phyloP scores from a whole-genome alignment of 768 basidiomycete genomes.

The Gymnopilus junonius region DNA sequence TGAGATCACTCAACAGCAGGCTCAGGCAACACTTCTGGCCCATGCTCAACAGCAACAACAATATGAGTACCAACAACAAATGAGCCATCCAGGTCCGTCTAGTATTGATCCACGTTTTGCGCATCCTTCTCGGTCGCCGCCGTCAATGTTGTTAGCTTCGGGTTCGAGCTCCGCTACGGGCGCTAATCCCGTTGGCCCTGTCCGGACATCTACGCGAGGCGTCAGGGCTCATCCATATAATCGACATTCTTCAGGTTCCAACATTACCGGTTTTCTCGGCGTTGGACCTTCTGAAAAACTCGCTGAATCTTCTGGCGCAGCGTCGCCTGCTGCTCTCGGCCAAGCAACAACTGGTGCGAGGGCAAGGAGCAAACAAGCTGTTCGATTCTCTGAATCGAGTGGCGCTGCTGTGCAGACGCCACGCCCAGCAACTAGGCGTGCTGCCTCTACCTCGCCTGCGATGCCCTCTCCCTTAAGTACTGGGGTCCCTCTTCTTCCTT shows the following conservation, averaged over 20 bases:
- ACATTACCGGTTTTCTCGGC: neutral
- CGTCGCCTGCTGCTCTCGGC: neutral
- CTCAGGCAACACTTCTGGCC: slow-evolving; percentile 16
- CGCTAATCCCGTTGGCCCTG: neutral
- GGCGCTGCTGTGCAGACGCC: neutral
- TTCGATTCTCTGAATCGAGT: neutral
- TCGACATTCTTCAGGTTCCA: neutral
- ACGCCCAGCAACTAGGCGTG: neutral
- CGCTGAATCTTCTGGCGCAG: neutral
- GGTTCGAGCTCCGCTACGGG: neutral
- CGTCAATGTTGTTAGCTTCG: neutral
- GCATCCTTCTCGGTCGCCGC: neutral
- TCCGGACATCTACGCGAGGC: slow-evolving; percentile 8
- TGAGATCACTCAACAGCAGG: slow-evolving; percentile 20
- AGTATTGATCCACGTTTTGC: slow-evolving; percentile 9
- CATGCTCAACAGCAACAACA: slow-evolving; percentile 5
- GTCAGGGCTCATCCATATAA: slow-evolving; percentile 12
- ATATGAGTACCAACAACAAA: slow-evolving; percentile 11
- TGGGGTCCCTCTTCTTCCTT: slow-evolving; percentile 7
- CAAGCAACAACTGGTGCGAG: neutral
- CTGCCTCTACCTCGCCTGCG: slow-evolving; percentile 6
- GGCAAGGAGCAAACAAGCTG: neutral
- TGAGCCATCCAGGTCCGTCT: slow-evolving; percentile 4
- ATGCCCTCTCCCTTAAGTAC: slow-evolving; percentile 17
- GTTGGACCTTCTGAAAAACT: neutral